A percentile compares a stretch with the other conserved stretches of the same genome.
phyloP scores from a whole-genome alignment of 345 rosid genomes.

The Angophora floribunda region DNA sequence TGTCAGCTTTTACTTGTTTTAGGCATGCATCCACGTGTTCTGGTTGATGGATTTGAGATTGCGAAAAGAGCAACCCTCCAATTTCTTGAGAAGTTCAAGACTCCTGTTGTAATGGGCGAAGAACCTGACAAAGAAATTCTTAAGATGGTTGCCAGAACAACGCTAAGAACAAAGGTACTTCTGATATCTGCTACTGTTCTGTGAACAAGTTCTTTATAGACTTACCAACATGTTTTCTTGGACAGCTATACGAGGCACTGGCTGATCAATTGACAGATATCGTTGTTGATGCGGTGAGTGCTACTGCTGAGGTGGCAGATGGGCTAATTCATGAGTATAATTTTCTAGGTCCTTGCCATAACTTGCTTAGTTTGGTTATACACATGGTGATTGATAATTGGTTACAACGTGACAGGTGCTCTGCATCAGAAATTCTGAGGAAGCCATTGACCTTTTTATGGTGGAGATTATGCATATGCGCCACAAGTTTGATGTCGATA shows the following conservation, averaged over 20 bases:
- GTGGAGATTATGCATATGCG: slow-evolving; percentile 99
- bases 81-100: slow-evolving; percentile 88
- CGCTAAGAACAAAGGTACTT: slow-evolving; percentile 84
- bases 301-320: background rate
- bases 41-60: slow-evolving; percentile 96
- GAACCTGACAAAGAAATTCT: slow-evolving; percentile 96
- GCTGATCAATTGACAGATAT: slow-evolving; percentile 95
- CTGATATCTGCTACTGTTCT: background rate
- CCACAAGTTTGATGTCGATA: slow-evolving; percentile 92
- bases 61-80: slow-evolving; percentile 93
- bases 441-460: slow-evolving; percentile 90
- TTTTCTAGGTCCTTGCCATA: background rate
- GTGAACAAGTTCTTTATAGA: background rate
- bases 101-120: slow-evolving; percentile 86
- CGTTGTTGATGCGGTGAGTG: slow-evolving; percentile 74
- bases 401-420: slow-evolving; percentile 52
- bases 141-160: slow-evolving; percentile 95
- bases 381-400: background rate
- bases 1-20: background rate
- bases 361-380: background rate
- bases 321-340: background rate
- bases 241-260: slow-evolving; percentile 77
- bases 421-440: slow-evolving; percentile 80
- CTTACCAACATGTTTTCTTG: background rate
- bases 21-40: slow-evolving; percentile 99